Base-by-base conservation (phyloP, 768 basidiomycete species). In the Hericium alpestre region DNA sequence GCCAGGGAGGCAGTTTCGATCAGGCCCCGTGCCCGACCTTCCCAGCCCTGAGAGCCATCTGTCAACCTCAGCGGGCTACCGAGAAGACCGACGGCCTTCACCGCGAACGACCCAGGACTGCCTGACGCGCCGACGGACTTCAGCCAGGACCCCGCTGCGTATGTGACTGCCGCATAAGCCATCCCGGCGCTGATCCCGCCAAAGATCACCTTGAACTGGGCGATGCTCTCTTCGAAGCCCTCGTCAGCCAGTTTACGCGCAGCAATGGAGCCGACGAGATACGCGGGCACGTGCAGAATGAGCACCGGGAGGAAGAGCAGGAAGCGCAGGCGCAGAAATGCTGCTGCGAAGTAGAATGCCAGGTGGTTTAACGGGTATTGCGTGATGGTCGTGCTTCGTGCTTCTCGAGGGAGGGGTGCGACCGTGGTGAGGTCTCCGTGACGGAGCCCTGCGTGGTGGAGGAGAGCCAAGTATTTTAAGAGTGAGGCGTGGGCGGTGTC, bases 131-230 rank as follows among this genome's bases (percentile, higher is more conserved):
- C n/a, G 2, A 15, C 7, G n/a, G 43, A n/a, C 15, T 18, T 46
- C 16, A 46, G 43, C 43, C 20, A 18, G 43, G 20, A 46, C 7
- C 11, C 20, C 18, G 20, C 20, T 0, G 20, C 43, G 8, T 32
- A 32, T n/a, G 43, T 46, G 16, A 46, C 16, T 20, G 16, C 48
- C 18, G 51, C 57, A 38, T 56, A 58, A 27, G 57, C 38, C 16
- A 59, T n/a, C 8, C 54, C 51, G 13, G 38, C n/a, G 9, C 55
- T 41, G n/a, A 59, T 20, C 8, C 50, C 56, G 9, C 91, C 92
- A 63, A 95, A 85, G 9, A 88, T 84, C 47, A 95, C 83, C 76
- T 97, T 97, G 76, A 90, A 95, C 76, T 97, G 91, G 41, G 94
- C 95, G 69, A 91, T 85, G 15, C 91, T 87, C 69, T 97, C 95